Percentiles rank a stretch among this genome's conserved stretches.
Conservation (phyloP, 192 early-diverging fungal species). For the Gamsiella multidivaricata region DNA sequence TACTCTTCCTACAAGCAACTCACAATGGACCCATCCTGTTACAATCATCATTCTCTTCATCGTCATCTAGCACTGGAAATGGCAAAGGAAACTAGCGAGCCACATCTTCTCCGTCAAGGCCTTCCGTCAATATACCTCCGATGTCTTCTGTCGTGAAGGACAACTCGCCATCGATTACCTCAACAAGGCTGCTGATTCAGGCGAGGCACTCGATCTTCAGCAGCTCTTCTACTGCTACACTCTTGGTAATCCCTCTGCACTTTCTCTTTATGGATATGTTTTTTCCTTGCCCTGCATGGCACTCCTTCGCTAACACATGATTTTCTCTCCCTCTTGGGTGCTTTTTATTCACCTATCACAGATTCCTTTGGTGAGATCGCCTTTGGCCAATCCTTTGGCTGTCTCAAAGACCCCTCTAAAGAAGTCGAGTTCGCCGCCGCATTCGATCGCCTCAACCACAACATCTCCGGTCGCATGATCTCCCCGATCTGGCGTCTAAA, state of each 20-base stretch:
- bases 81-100: conserved; percentile 39
- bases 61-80: conserved; percentile 35
- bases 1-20: not conserved
- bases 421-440: conserved; percentile 57
- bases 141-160: conserved; percentile 36
- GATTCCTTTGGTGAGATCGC: conserved; percentile 50
- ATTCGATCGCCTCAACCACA: conserved; percentile 62
- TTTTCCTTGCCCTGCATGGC: too few relatives aligned
- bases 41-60: not conserved
- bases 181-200: conserved; percentile 18
- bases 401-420: conserved; percentile 24
- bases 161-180: conserved; percentile 24
- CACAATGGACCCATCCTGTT: not conserved
- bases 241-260: too few relatives aligned
- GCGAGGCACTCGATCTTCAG: conserved; percentile 51
- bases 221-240: conserved; percentile 59
- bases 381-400: conserved; percentile 43
- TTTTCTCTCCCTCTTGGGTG: too few relatives aligned
- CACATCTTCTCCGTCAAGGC: conserved; percentile 44
- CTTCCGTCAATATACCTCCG: conserved; percentile 41
- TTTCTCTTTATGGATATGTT: too few relatives aligned
- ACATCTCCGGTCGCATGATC: conserved; percentile 14
- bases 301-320: not conserved
- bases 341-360: not conserved
- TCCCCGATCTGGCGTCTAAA: conserved; percentile 33